phyloP scores from a whole-genome alignment of 352 stramenopile species.

The Globisporangium uncinulatum region DNA sequence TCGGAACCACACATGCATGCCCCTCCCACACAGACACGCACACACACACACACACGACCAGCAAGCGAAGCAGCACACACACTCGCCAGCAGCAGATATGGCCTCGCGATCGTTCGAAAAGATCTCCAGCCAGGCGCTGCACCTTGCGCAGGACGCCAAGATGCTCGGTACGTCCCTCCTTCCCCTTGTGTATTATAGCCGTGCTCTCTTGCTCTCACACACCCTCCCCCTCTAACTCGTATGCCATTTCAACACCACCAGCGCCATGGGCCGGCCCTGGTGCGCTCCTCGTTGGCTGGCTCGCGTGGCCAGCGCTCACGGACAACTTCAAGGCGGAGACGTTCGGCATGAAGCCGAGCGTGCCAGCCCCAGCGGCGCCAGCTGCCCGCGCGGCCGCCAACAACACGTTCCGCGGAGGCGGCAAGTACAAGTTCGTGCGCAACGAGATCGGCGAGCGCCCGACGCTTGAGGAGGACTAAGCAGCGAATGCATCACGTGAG shows the following conservation, averaged over 20 bases:
- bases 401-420: conserved; percentile 37
- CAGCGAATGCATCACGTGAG: not conserved
- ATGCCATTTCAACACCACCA: conserved; percentile 7
- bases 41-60: conserved; percentile 11
- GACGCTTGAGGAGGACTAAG: conserved; percentile 61
- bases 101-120: conserved; percentile 28
- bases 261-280: conserved; percentile 48
- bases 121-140: conserved; percentile 30
- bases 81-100: conserved; percentile 13
- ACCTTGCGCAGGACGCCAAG: conserved; percentile 50
- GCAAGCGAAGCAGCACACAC: not conserved
- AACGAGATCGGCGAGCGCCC: conserved; percentile 69
- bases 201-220: not conserved
- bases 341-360: conserved; percentile 44
- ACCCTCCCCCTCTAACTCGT: not conserved
- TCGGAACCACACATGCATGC: conserved; percentile 8
- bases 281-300: conserved; percentile 48
- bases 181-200: too few relatives aligned
- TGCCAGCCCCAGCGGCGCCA: conserved; percentile 14
- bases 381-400: not conserved
- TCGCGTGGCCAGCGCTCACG: conserved; percentile 68
- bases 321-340: conserved; percentile 69
- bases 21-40: not conserved
- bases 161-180: conserved; percentile 30
- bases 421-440: conserved; percentile 81